Evolutionary conservation across 306 rosid genomes (phyloP).

Genomic region (Alnus glutinosa): DNA sequence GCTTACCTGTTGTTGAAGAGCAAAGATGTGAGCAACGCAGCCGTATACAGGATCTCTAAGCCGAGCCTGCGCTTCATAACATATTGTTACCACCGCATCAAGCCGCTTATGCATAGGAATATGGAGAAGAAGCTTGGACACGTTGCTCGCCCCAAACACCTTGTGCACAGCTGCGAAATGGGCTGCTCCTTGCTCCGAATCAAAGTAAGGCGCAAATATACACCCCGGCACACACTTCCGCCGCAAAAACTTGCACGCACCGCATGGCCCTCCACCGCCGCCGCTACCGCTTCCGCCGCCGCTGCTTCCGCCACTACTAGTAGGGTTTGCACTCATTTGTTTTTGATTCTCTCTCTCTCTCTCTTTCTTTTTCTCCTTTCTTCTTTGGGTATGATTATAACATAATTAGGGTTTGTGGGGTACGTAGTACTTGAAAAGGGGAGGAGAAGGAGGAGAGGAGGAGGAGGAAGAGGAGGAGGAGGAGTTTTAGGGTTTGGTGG

Average conservation of each 20-base stretch:
- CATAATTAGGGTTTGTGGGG: slow-evolving; percentile 28
- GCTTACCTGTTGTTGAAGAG: slow-evolving; percentile 88
- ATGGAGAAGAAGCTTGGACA: slow-evolving; percentile 72
- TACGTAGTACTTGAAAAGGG: not conserved
- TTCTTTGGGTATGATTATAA: slow-evolving; percentile 4
- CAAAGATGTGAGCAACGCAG: slow-evolving; percentile 86
- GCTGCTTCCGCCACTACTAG: slow-evolving; percentile 31
- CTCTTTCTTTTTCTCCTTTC: not conserved
- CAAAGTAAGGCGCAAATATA: slow-evolving; percentile 90
- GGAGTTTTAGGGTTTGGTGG: slow-evolving; percentile 55
- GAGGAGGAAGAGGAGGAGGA: slow-evolving; percentile 12
- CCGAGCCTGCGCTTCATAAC: slow-evolving; percentile 90
- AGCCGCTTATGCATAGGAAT: slow-evolving; percentile 76
- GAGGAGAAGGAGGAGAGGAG: slow-evolving; percentile 1
- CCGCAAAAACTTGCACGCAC: slow-evolving; percentile 87
- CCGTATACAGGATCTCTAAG: slow-evolving; percentile 89
- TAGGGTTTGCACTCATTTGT: slow-evolving; percentile 60
- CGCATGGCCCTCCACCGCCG: slow-evolving; percentile 70
- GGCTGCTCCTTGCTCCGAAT: slow-evolving; percentile 84
- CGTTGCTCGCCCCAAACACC: slow-evolving; percentile 96
- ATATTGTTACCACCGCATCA: slow-evolving; percentile 86
- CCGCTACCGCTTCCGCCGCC: slow-evolving; percentile 25
- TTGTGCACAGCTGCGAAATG: slow-evolving; percentile 95
- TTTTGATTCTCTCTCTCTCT: not conserved
- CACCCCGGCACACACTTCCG: slow-evolving; percentile 81